Base-by-base conservation (phyloP, 768 basidiomycete genomes). In the Cystofilobasidium capitatum region DNA sequence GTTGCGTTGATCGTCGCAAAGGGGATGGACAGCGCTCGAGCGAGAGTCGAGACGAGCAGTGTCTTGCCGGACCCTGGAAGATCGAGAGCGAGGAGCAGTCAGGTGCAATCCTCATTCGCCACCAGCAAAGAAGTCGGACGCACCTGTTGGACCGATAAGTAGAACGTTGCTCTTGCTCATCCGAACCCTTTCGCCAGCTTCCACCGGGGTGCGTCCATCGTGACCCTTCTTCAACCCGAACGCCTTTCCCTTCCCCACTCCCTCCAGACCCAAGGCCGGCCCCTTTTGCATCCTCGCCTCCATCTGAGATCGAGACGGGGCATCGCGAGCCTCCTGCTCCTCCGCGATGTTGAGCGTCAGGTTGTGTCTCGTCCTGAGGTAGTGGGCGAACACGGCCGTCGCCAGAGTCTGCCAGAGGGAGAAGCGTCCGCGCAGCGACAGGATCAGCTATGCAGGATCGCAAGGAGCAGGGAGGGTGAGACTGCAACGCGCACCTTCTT, bases 1-100 rank as follows among this genome's bases (percentile, higher is more conserved):
- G 93, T 97, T 26, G 93, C 94, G 73, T 97, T 93, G 73, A 85
- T 89, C 69, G 88, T 83, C 22, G 92, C 93, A 76, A 96, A 98
- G 1, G 94, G 94, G 0, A 97, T 91, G 10, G 6, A 12, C 4
- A 55, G 31, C 1, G 51, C 51, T 8, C 16, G 29, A 2, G 51
- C 6, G 7, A 55, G 51, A 26, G 51, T 97, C 72, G 84, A 83
- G n/a, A 88, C 90, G 26, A 98, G 79, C 39, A 94, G 78, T 0
- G 92, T 96, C 79, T 97, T 97, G 26, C 92, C 91, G 84, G 70
- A 69, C 59, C 51, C 51, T 55, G 51, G 9, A n/a, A 4, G 4
- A 16, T 16, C 6, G 44, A n/a, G 24, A 24, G 24, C 6, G 49
- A 51, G 31, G n/a, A 29, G 24, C 3, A 20, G 49, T 45, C 44